These are phyloP conservation scores for Thalia dealbata DNA, from an alignment of 176 grass and related monocot species.

Conservation along the genomic window DNA sequence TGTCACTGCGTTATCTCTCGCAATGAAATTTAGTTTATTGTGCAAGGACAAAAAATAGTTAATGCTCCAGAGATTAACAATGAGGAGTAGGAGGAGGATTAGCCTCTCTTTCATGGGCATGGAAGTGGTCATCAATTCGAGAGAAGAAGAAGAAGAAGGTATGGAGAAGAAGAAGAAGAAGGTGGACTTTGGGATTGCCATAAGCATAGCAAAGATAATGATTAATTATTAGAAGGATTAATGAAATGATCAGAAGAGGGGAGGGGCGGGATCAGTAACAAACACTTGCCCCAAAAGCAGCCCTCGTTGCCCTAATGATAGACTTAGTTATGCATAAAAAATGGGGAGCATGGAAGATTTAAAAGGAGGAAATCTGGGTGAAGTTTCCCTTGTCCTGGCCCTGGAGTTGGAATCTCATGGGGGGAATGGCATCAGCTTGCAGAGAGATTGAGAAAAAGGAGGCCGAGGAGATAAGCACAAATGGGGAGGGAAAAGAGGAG, in stretches of 20 bases:
- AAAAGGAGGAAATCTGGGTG: not conserved
- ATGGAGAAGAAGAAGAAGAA: not conserved
- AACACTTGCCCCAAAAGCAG: not conserved
- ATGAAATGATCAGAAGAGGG: no score
- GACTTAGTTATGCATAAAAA: not conserved
- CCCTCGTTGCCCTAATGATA: constrained; percentile 2
- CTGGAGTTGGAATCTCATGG: constrained; percentile 3
- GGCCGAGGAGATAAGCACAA: constrained; percentile 5
- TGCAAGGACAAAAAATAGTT: no score
- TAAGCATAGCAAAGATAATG: no score
- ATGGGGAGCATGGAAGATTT: not conserved
- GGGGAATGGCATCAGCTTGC: not conserved
- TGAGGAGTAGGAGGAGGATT: not conserved
- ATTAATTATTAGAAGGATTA: no score
- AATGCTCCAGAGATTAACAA: not conserved
- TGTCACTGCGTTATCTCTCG: no score
- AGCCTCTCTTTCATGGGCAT: no score
- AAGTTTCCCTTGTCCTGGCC: constrained; percentile 8
- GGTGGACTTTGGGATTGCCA: not conserved
- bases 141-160: not conserved
- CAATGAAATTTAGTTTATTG: no score
- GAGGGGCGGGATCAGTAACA: no score
- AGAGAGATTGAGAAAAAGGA: not conserved
- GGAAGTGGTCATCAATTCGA: not conserved
- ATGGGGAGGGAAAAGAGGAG: not conserved